These are phyloP conservation scores for Aspergillus aculeatus DNA, from an alignment of 2,329 filamentous ascomycete genomes.

Conservation along the genomic window DNA sequence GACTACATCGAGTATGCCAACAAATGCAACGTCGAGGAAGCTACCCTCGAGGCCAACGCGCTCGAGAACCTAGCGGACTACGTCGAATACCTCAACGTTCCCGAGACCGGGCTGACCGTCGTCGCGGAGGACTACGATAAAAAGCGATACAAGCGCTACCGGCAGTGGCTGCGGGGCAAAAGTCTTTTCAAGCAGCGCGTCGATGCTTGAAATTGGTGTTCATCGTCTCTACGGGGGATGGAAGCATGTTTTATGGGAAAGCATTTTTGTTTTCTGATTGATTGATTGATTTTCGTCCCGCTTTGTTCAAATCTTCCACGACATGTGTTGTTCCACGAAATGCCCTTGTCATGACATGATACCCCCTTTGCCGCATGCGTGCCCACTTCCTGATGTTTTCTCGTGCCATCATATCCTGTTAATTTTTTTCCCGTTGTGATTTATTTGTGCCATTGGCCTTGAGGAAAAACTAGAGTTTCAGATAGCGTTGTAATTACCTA, in stretches of 20 bases:
- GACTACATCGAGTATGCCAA: slow-evolving; percentile 82
- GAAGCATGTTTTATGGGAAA: neutral
- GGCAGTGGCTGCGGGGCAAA: slow-evolving; percentile 92
- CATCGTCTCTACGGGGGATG: neutral
- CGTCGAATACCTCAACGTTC: slow-evolving; percentile 70
- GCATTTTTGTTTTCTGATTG: neutral
- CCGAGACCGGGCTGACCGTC: slow-evolving; percentile 82
- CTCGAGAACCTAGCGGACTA: slow-evolving; percentile 73
- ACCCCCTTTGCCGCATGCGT: neutral
- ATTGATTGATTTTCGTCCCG: neutral
- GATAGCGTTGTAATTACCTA: too few relatives aligned
- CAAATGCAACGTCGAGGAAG: slow-evolving; percentile 63
- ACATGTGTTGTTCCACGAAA: neutral
- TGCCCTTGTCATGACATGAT: neutral
- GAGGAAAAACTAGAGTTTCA: too few relatives aligned
- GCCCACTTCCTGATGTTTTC: neutral
- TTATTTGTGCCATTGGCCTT: too few relatives aligned
- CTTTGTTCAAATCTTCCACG: neutral
- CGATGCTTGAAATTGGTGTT: slow-evolving; percentile 35
- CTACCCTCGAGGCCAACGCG: slow-evolving; percentile 39
- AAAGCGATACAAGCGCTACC: slow-evolving; percentile 95
- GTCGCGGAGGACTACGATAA: slow-evolving; percentile 81
- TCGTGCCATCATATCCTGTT: neutral
- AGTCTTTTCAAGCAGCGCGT: slow-evolving; percentile 89
- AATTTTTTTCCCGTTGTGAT: too few relatives aligned